Evolutionary conservation across 345 rosid species (phyloP).

Genomic region (Lepidium africanum): DNA sequence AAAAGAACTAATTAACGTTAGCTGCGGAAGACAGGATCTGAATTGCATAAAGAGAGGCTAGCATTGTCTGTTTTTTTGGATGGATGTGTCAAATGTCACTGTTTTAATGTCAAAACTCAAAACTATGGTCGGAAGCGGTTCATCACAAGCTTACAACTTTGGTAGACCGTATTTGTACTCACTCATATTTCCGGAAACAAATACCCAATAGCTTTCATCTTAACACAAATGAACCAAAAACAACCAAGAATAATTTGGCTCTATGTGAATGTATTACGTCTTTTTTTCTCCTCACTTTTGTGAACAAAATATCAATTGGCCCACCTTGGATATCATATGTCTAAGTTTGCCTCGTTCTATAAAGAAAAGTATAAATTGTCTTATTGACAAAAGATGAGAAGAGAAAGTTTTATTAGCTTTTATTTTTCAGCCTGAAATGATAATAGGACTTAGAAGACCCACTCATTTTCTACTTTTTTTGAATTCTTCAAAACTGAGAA

Average conservation of each 20-base stretch:
- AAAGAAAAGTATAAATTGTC: slow-evolving; percentile 11
- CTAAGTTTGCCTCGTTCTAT: neutral
- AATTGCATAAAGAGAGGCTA: too few species aligned
- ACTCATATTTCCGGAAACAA: neutral
- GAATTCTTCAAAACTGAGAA: neutral
- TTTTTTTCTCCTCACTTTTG: neutral
- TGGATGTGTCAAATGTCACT: too few species aligned
- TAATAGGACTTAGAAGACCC: slow-evolving; percentile 15
- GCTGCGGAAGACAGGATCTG: too few species aligned
- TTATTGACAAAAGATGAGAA: slow-evolving; percentile 12
- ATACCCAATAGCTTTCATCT: neutral
- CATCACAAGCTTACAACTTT: neutral
- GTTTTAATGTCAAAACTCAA: neutral
- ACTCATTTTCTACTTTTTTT: slow-evolving; percentile 17
- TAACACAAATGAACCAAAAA: neutral
- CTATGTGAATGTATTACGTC: neutral
- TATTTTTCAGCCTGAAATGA: slow-evolving; percentile 3
- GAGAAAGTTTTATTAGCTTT: neutral
- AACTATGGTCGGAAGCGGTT: neutral
- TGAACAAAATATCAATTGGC: neutral
- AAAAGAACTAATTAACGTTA: too few species aligned
- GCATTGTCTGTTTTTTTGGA: too few species aligned
- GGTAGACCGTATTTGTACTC: neutral
- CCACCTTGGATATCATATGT: neutral
- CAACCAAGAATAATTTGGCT: neutral